Evolutionary conservation across 169 alveolate genomes (phyloP).

Genomic region (Eimeria falciformis): DNA sequence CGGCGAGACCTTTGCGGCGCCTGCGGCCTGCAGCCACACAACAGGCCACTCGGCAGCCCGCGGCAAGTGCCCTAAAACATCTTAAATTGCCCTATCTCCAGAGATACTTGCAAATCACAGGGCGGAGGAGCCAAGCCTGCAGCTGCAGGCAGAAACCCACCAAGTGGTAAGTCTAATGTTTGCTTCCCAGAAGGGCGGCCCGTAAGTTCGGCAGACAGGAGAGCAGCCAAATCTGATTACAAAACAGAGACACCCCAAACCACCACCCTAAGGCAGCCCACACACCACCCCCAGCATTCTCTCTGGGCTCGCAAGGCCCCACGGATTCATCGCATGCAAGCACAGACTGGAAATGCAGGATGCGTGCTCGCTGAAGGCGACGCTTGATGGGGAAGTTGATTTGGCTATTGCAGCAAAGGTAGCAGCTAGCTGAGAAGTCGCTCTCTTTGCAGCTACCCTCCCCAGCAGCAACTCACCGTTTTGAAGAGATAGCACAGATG

Average conservation of each 20-base stretch:
- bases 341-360: no score
- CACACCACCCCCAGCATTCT: no score
- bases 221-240: neutral
- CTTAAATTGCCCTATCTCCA: neutral
- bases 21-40: neutral
- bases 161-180: neutral
- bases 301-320: no score
- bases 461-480: no score
- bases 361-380: no score
- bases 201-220: neutral
- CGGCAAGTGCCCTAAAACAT: neutral
- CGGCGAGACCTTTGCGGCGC: neutral
- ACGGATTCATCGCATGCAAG: no score
- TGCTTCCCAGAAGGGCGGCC: neutral
- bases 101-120: neutral
- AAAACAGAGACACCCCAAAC: neutral
- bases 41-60: neutral
- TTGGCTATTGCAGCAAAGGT: no score
- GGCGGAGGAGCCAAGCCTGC: neutral
- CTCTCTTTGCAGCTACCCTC: no score
- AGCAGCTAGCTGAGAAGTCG: no score
- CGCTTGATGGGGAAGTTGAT: no score
- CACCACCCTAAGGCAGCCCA: no score
- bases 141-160: neutral
- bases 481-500: no score